Evolutionary conservation across 2,329 filamentous ascomycete species (phyloP), one percentile per base, ranked within the genome.

Genomic region (Chaetomium strumarium): DNA sequence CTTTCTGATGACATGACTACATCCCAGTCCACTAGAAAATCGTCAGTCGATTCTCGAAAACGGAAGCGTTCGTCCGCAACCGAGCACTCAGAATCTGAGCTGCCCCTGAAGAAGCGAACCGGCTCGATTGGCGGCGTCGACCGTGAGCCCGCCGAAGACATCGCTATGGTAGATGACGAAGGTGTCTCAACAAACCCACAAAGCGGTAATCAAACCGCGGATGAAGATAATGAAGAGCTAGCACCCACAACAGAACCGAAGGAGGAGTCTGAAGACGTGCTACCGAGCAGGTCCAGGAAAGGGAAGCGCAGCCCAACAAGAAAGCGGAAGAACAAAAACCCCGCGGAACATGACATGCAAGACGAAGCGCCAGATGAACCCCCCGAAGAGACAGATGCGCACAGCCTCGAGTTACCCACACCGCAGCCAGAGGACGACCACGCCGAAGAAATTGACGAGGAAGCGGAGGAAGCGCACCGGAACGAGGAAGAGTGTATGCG

Each of bases 401-500:
- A 66, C 36, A 65, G 55, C n/a, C 65, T 69, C 16, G 70, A 71
- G 13, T 68, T 69, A 31, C 62, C 67, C 3, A 62, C 46, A 64
- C 67, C 19, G 69, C 74, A 73, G 29, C 79, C 76, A 43, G 84
- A 78, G 29, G 78, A 83, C 36, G 77, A 79, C 19, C 72, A 72
- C 37, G 71, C 66, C 43, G 78, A 83, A 51, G 80, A 83, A 60
- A 71, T 74, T 51, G 78, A 82, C 57, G 81, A 82, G 55, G 81
- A 84, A 57, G 72, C 75, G 2, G 82, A 85, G 58, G 75, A 72
- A 44, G 76, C 74, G 17, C 75, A 78, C 46, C 82, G 70, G 49
- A 83, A 84, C 55, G 79, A 83, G 54, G 84, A 88, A 79, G 81
- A 85, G 64, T 66, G 83, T 81, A 78, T 68, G 78, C 63, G 33